Evolutionary conservation across 345 rosid species (phyloP), one percentile per base, ranked within the genome.

Genomic region (Erucastrum elatum): DNA sequence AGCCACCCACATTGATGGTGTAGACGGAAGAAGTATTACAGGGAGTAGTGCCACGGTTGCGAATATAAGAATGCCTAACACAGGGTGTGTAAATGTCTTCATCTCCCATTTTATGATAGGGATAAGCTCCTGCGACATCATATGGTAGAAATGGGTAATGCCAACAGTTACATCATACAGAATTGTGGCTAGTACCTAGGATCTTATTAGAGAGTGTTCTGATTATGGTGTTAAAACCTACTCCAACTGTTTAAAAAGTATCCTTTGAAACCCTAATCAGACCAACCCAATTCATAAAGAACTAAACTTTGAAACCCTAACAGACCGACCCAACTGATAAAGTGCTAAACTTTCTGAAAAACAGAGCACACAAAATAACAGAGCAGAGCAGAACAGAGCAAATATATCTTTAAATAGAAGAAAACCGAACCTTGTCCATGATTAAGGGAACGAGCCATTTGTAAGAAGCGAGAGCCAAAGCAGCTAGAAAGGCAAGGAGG

Each of bases 1-100:
- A 65, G 95, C 98, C 7, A 90, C 90, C 98, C 99, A 95, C 96
- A 93, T 93, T 26, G 99, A 93, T n/a, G 98, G 99, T 8, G 94
- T 70, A 34, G 99, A 89, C 16, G 99, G 99, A 27, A 95, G 58
- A 76, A 95, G 89, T 51, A 95, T 64, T 15, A 89, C 49, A 16
- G 99, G 99, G 72, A 95, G 90, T 39, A 93, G 77, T 39, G 98
- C 93, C 16, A 95, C 86, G 2, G 98, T 87, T 64, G 86, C 77
- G 77, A 95, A 87, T 44, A 95, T 85, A 59, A 95, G 75, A 81
- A 91, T 60, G 49, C 89, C 96, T 16, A 89, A 85, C 62, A 88
- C 88, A 0, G 99, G 99, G 55, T 88, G 82, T 74, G 94, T 95
- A 79, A 95, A 93, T 49, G 97, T 95, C 59, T 66, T 34, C 74